Conservation (phyloP, 371 early-diverging fungal genomes). For the Mucor velutinosus region DNA sequence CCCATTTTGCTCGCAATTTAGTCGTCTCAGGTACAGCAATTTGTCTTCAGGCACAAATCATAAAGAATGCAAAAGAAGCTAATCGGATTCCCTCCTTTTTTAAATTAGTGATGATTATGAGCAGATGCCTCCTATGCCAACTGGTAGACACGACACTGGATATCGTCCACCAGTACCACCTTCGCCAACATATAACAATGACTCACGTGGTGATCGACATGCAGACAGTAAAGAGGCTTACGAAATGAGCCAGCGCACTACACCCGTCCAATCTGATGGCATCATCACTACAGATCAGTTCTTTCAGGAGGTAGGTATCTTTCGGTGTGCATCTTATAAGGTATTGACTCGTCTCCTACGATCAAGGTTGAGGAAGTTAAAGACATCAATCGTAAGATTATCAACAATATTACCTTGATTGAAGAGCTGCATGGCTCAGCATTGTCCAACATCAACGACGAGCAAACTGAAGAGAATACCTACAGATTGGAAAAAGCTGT, state of each 20-base stretch:
- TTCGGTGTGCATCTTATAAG: background rate
- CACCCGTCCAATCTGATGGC: constrained; percentile 7
- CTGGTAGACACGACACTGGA: constrained; percentile 26
- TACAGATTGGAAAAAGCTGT: constrained; percentile 71
- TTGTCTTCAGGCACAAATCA: background rate
- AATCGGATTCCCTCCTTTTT: background rate
- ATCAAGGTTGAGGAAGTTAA: constrained; percentile 69
- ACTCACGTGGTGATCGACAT: constrained; percentile 35
- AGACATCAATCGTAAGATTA: constrained; percentile 65
- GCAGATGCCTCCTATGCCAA: constrained; percentile 42
- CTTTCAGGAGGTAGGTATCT: constrained; percentile 42
- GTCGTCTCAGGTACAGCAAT: constrained; percentile 40
- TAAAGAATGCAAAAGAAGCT: background rate
- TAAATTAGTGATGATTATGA: constrained; percentile 44
- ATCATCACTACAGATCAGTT: constrained; percentile 49
- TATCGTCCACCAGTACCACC: constrained; percentile 50
- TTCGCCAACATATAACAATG: constrained; percentile 36
- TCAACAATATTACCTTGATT: constrained; percentile 66
- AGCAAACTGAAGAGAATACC: constrained; percentile 60
- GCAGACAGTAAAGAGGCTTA: constrained; percentile 46
- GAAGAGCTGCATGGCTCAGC: constrained; percentile 72
- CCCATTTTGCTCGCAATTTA: constrained; percentile 6
- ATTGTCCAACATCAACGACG: constrained; percentile 71
- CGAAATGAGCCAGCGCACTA: constrained; percentile 41
- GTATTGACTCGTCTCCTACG: background rate